A percentile compares a stretch with the other conserved stretches of the same genome.
phyloP scores from a whole-genome alignment of 805 yeast genomes.

The Teunomyces cretensis region DNA sequence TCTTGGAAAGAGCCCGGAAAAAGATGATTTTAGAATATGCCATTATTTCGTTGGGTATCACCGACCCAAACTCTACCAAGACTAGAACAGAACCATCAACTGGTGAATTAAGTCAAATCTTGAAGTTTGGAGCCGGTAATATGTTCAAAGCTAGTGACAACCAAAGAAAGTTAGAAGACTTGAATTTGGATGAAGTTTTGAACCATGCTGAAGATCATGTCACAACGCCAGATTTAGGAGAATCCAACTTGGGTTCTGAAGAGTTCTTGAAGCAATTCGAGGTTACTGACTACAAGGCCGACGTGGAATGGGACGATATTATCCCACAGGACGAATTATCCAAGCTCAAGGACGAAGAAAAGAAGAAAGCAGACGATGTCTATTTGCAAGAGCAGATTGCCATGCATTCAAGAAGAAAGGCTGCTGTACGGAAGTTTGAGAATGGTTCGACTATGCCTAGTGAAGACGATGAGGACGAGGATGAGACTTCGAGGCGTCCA shows the following conservation, averaged over 20 bases:
- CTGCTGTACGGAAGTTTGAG: slow-evolving; percentile 61
- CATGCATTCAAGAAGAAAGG: slow-evolving; percentile 77
- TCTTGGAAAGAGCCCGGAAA: slow-evolving; percentile 92
- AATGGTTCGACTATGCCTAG: slow-evolving; percentile 20
- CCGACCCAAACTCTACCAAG: slow-evolving; percentile 62
- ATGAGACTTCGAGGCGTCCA: slow-evolving; percentile 26
- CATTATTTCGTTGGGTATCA: slow-evolving; percentile 91
- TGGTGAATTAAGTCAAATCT: slow-evolving; percentile 85
- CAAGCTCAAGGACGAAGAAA: slow-evolving; percentile 88
- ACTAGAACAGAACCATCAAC: slow-evolving; percentile 73
- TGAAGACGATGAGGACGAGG: slow-evolving; percentile 32
- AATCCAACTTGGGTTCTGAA: slow-evolving; percentile 97
- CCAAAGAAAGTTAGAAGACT: slow-evolving; percentile 91
- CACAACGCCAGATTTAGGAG: slow-evolving; percentile 95
- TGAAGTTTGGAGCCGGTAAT: slow-evolving; percentile 97
- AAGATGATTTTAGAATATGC: slow-evolving; percentile 99
- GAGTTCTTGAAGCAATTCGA: slow-evolving; percentile 96
- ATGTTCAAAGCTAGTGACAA: slow-evolving; percentile 96
- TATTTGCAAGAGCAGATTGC: slow-evolving; percentile 87
- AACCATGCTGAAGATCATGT: slow-evolving; percentile 97
- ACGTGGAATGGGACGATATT: slow-evolving; percentile 98
- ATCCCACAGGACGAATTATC: slow-evolving; percentile 92
- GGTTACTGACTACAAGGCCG: slow-evolving; percentile 97
- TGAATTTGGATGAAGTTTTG: slow-evolving; percentile 93
- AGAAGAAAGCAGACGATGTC: slow-evolving; percentile 80